Conservation (phyloP, 208 protist genomes). For the Wallacemonas rigidus region DNA sequence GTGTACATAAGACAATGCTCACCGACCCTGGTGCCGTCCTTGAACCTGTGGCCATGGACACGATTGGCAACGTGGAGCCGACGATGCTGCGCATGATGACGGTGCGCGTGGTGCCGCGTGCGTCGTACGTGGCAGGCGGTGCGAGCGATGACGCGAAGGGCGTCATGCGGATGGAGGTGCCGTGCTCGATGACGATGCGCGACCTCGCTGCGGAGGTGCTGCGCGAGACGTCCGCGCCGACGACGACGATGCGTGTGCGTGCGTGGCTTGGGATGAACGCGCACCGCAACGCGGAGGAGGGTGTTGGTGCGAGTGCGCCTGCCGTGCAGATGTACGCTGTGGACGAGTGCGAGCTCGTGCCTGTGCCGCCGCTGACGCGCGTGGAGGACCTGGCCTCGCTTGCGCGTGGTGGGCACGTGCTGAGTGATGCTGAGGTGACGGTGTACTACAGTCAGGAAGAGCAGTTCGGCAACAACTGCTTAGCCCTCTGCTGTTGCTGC, state of each 20-base stretch:
- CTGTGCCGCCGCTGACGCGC: conserved; percentile 5
- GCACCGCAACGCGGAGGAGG: not conserved
- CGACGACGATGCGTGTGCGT: conserved; percentile 1
- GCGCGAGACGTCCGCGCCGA: not conserved
- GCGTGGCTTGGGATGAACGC: not conserved
- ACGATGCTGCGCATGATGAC: conserved; percentile 7
- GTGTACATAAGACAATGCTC: too few species aligned
- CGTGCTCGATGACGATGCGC: conserved; percentile 7
- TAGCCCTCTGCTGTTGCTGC: conserved; percentile 10
- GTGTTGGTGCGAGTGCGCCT: not conserved
- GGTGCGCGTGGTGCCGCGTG: not conserved
- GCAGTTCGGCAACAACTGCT: not conserved
- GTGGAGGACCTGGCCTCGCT: not conserved
- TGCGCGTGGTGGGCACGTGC: not conserved
- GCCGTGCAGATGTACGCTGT: conserved; percentile 17
- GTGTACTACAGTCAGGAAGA: conserved; percentile 1
- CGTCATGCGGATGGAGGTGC: conserved; percentile 1
- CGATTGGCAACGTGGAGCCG: not conserved
- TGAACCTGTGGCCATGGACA: not conserved
- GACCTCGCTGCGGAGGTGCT: conserved; percentile 11
- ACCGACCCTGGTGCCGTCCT: not conserved
- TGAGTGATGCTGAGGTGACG: not conserved
- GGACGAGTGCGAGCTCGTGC: not conserved
- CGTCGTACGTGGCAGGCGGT: not conserved
- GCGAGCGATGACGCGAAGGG: not conserved